Percentiles rank a stretch among this genome's conserved stretches.
phyloP scores from a whole-genome alignment of 805 yeast species.

The Blastobotrys peoriensis region DNA sequence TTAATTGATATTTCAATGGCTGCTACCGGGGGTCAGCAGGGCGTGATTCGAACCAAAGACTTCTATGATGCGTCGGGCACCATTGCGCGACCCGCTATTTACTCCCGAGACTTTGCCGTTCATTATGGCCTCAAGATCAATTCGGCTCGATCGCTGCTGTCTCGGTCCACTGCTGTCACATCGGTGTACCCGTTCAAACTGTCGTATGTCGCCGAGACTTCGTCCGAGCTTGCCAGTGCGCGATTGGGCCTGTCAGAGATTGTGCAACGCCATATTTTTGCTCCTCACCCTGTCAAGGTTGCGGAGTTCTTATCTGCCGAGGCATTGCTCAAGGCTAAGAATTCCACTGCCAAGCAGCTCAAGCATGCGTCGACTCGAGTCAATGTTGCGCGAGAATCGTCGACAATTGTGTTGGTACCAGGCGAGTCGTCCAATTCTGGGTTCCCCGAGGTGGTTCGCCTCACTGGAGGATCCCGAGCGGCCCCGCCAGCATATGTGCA shows the following conservation, averaged over 20 bases:
- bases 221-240: constrained; percentile 51
- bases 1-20: constrained; percentile 77
- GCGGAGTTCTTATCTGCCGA: constrained; percentile 71
- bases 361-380: constrained; percentile 45
- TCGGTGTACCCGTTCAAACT: constrained; percentile 93
- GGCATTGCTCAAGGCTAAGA: constrained; percentile 53
- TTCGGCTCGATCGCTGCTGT: constrained; percentile 64
- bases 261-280: constrained; percentile 69
- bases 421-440: constrained; percentile 33
- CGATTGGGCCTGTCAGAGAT: constrained; percentile 78
- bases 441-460: constrained; percentile 55
- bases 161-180: constrained; percentile 60
- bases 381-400: constrained; percentile 67
- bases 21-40: constrained; percentile 42
- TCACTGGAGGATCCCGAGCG: constrained; percentile 71
- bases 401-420: constrained; percentile 62
- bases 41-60: constrained; percentile 24
- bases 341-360: constrained; percentile 44
- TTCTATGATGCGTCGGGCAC: constrained; percentile 23
- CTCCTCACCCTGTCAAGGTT: constrained; percentile 63
- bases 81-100: constrained; percentile 44
- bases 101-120: constrained; percentile 81
- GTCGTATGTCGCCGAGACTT: constrained; percentile 55
- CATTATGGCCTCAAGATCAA: constrained; percentile 69
- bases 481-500: constrained; percentile 84